Evolutionary conservation across 495 filamentous ascomycete genomes (phyloP).

Genomic region (Tuber magnatum): DNA sequence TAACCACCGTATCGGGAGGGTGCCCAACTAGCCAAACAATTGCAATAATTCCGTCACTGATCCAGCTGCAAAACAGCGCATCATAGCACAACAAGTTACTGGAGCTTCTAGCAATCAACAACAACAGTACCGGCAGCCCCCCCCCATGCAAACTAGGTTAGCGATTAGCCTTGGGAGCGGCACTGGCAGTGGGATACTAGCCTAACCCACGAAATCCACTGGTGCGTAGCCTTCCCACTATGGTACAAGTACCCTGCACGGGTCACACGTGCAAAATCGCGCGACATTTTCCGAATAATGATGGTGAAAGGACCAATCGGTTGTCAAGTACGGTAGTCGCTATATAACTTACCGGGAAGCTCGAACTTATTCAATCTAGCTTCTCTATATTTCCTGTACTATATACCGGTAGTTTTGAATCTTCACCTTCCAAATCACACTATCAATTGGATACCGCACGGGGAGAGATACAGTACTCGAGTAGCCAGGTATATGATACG

Average conservation of each 20-base stretch:
- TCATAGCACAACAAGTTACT: not conserved
- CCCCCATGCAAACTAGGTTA: not conserved
- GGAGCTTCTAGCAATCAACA: not conserved
- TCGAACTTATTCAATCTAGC: not conserved
- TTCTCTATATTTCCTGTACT: not conserved
- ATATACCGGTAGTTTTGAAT: not conserved
- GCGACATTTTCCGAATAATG: not conserved
- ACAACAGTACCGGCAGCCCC: not conserved
- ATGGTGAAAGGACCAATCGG: not conserved
- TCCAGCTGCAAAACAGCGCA: not conserved
- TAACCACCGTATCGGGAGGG: not conserved
- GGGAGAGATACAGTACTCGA: too few relatives aligned
- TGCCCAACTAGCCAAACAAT: not conserved
- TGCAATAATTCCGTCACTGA: not conserved
- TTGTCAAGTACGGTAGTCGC: not conserved
- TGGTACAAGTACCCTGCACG: not conserved
- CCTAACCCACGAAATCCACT: not conserved
- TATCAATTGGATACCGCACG: not conserved
- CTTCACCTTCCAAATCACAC: not conserved
- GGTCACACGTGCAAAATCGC: not conserved
- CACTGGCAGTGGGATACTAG: not conserved
- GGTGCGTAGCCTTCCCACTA: not conserved
- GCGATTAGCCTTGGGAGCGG: not conserved
- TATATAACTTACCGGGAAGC: not conserved
- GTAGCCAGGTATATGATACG: not conserved